phyloP scores from a whole-genome alignment of 1,139 yeast species.

The Saccharomyces hybrid region DNA sequence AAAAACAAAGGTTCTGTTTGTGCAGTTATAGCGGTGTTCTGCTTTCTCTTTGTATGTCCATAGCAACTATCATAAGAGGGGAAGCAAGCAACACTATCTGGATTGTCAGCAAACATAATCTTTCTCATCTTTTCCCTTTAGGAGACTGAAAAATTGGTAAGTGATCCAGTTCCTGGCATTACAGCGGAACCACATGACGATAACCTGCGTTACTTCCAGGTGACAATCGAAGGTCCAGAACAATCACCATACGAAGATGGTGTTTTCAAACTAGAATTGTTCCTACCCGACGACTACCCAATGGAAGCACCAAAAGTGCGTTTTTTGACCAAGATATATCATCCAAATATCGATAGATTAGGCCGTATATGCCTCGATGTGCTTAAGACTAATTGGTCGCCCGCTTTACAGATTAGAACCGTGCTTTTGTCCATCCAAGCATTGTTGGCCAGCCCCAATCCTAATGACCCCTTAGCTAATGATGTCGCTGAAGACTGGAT shows the following conservation, averaged over 20 bases:
- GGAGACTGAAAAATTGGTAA: constrained; percentile 87
- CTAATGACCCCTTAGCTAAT: constrained; percentile 96
- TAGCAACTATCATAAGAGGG: not conserved
- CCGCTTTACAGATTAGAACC: constrained; percentile 95
- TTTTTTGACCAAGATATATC: constrained; percentile 87
- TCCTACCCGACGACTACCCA: constrained; percentile 57
- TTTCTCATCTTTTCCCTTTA: constrained; percentile 14
- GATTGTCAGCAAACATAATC: no score
- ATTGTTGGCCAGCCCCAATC: constrained; percentile 89
- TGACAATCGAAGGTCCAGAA: constrained; percentile 79
- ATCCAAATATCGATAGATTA: constrained; percentile 90
- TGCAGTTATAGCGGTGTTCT: not conserved
- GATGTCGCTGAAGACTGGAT: constrained; percentile 98
- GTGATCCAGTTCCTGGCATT: constrained; percentile 97
- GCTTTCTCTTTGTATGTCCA: not conserved
- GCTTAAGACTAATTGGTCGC: constrained; percentile 92
- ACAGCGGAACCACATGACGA: constrained; percentile 90
- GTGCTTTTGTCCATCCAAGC: constrained; percentile 89
- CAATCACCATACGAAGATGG: constrained; percentile 57
- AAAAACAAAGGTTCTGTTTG: not conserved
- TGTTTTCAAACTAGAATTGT: constrained; percentile 51
- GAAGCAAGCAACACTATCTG: not conserved
- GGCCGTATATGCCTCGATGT: constrained; percentile 96
- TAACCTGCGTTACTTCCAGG: constrained; percentile 84
- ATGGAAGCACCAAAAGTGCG: constrained; percentile 82